Conservation (phyloP, 805 yeast genomes). For the Candida tallmaniae region DNA sequence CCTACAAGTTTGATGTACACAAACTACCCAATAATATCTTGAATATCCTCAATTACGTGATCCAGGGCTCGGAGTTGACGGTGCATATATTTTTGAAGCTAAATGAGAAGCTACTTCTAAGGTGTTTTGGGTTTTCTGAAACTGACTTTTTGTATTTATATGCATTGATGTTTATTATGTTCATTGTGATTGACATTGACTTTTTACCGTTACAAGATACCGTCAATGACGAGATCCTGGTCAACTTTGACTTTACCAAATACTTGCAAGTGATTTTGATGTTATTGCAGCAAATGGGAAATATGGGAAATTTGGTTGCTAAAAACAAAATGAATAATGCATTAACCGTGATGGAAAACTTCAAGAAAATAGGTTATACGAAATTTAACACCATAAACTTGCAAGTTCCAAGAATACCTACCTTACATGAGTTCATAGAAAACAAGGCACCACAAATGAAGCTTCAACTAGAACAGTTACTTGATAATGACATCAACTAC, state of each 20-base stretch:
- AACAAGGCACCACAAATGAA: too few relatives aligned
- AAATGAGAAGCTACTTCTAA: conserved; percentile 14
- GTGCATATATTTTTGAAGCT: conserved; percentile 20
- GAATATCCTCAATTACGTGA: conserved; percentile 13
- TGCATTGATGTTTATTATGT: conserved; percentile 18
- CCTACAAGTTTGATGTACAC: not conserved
- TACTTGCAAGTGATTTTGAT: conserved; percentile 15
- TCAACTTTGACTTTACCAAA: conserved; percentile 13
- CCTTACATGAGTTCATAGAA: conserved; percentile 1
- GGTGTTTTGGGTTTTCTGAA: conserved; percentile 24
- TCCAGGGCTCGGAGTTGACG: conserved; percentile 20
- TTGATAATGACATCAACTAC: conserved; percentile 5
- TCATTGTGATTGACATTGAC: conserved; percentile 14
- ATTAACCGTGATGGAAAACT: not conserved
- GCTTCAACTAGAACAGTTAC: not conserved
- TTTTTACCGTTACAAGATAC: not conserved
- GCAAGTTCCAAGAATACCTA: not conserved
- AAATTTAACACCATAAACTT: not conserved
- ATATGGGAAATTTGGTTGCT: conserved; percentile 20
- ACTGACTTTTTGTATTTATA: conserved; percentile 21
- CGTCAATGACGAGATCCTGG: conserved; percentile 4
- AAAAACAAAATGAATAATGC: conserved; percentile 8
- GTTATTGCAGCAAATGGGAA: conserved; percentile 17
- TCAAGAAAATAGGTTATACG: not conserved
- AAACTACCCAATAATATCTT: conserved; percentile 18